These are phyloP conservation scores for Volvariella volvacea DNA, from an alignment of 1,284 basidiomycete genomes.

Conservation along the genomic window DNA sequence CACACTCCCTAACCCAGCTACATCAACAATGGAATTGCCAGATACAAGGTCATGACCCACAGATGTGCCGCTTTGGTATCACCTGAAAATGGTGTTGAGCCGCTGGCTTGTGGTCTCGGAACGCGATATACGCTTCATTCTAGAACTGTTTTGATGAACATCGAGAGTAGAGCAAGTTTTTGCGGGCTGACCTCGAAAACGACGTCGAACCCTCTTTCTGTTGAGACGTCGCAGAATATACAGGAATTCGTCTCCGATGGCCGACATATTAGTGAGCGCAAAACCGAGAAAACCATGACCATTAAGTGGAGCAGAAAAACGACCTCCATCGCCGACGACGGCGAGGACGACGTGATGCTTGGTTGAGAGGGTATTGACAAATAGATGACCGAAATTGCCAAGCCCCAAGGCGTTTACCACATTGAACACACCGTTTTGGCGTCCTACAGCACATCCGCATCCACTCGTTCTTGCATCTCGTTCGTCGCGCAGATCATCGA, in stretches of 20 bases:
- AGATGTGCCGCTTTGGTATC: constrained; percentile 56
- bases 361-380: background rate
- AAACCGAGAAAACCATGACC: no score
- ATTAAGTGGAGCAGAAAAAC: no score
- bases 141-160: constrained; percentile 17
- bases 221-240: constrained; percentile 49
- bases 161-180: background rate
- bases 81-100: constrained; percentile 58
- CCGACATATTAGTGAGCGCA: no score
- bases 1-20: constrained; percentile 35
- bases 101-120: constrained; percentile 58
- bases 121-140: constrained; percentile 56
- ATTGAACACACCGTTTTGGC: no score
- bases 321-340: no score
- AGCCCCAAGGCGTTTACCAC: background rate
- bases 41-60: constrained; percentile 28
- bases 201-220: constrained; percentile 52
- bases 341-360: background rate
- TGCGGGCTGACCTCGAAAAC: constrained; percentile 44
- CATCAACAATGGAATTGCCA: no score
- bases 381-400: background rate
- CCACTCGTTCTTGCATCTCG: no score
- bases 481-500: no score
- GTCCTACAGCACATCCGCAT: no score
- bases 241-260: constrained; percentile 14